Base-by-base conservation (phyloP, 2,329 filamentous ascomycete species). In the Exophiala lecanii-corni region DNA sequence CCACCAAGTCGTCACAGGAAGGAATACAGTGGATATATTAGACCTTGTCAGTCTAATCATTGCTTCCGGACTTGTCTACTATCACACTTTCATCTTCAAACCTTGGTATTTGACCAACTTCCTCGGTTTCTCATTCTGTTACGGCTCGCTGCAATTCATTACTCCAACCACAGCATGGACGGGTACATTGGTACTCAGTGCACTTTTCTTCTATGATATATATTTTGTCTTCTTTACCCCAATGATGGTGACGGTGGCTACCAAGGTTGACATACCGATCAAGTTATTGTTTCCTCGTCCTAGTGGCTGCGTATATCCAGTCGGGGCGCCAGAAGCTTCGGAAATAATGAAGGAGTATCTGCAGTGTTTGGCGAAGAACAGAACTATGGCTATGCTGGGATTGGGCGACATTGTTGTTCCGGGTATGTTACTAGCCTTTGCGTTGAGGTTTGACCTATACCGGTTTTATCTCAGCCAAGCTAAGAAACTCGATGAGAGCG, bases 401-500 rank as follows among this genome's bases (percentile, higher is more conserved):
- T 74, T 97, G 0, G 91, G 91, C n/a, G 91, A 98, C 59, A 86
- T 98, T 45, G 86, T 95, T 1, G 73, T 98, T 3, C 91, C 91
- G 0, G 92, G 91, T 6, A 88, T 97, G 58, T 82, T 96, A 67
- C 84, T 97, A 50, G 87, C 79, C 1, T 75, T 96, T 31, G 87
- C 89, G 2, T 72, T 98, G 17, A 81, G 91, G n/a, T 95, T 94
- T 56, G 91, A 98, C 60, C 73, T 95, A 5, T 92, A 87, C 68
- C 73, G 88, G 41, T 81, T 85, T 67, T 97, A 97, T 60, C 72
- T 84, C 25, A 73, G 73, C 28, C 81, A 86, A 58, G 60, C 75
- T 54, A 57, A 64, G 23, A 12, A 26, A 26, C 23, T 7, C 7
- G 56, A 39, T 37, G 48, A 39, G 46, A 57, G 52, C 49, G 52